phyloP scores from a whole-genome alignment of 805 yeast genomes.

The Saccharomycopsis lassenensis region DNA sequence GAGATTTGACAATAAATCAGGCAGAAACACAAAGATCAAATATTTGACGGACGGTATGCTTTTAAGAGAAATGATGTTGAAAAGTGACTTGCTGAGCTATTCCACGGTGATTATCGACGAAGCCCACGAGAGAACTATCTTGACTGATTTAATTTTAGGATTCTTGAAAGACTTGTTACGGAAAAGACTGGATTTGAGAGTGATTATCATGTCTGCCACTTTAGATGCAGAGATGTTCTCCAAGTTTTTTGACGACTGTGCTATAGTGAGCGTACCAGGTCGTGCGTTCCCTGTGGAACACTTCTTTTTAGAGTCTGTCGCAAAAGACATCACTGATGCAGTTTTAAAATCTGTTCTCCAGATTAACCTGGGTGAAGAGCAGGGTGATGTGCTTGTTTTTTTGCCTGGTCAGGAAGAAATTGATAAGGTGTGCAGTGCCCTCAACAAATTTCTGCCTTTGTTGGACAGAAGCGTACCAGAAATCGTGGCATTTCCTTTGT shows the following conservation, averaged over 20 bases:
- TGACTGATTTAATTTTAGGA: conserved; percentile 85
- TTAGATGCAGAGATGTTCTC: conserved; percentile 84
- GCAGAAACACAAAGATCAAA: conserved; percentile 54
- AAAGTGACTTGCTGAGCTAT: conserved; percentile 51
- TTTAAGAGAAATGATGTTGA: conserved; percentile 78
- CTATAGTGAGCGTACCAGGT: conserved; percentile 84
- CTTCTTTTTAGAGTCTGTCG: conserved; percentile 48
- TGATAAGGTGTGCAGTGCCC: conserved; percentile 62
- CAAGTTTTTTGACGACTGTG: conserved; percentile 64
- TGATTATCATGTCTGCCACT: conserved; percentile 94
- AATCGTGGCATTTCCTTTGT: conserved; percentile 71
- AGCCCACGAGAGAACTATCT: conserved; percentile 93
- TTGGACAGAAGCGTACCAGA: conserved; percentile 68
- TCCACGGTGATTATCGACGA: conserved; percentile 81
- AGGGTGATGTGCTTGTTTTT: conserved; percentile 88
- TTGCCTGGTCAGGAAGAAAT: conserved; percentile 97
- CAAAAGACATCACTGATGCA: conserved; percentile 78
- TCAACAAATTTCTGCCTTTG: conserved; percentile 50
- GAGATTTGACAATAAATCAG: conserved; percentile 68
- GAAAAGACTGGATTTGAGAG: conserved; percentile 45
- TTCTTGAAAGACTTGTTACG: conserved; percentile 60
- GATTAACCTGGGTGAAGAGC: conserved; percentile 65
- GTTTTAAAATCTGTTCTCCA: conserved; percentile 66
- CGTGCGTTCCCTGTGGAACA: conserved; percentile 77
- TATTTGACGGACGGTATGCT: conserved; percentile 97